These are phyloP conservation scores for Solanum megistacrolobum DNA, from an alignment of 257 asterid species.

Conservation along the genomic window DNA sequence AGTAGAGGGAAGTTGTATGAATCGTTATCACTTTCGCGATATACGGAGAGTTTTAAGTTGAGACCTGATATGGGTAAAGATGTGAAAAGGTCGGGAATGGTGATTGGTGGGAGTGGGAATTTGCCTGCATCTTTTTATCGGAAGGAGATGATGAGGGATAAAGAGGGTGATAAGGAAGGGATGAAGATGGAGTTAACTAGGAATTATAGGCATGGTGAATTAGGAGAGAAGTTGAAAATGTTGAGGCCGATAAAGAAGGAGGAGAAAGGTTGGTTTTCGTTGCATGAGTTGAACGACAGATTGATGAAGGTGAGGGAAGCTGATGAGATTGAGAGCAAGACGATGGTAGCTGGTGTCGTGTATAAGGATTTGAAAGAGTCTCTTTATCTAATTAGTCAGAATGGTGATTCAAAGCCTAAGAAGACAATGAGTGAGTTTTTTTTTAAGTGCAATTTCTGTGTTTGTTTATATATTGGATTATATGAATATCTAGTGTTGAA, in stretches of 20 bases:
- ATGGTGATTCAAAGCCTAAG: neutral
- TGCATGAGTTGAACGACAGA: conserved; percentile 60
- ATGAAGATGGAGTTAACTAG: conserved; percentile 4
- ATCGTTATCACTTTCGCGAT: neutral
- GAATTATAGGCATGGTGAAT: conserved; percentile 13
- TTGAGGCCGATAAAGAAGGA: conserved; percentile 52
- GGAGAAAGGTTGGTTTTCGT: conserved; percentile 53
- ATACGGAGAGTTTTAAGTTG: neutral
- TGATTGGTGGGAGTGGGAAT: conserved; percentile 1
- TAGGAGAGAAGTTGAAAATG: conserved; percentile 49
- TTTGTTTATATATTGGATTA: neutral
- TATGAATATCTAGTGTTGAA: neutral
- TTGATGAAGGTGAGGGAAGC: conserved; percentile 33
- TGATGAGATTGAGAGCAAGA: conserved; percentile 15
- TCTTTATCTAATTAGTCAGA: neutral
- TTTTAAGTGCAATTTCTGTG: neutral
- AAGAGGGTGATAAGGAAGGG: neutral
- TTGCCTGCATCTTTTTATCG: neutral
- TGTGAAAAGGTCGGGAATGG: neutral
- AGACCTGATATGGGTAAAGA: neutral
- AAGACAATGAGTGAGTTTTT: conserved; percentile 10
- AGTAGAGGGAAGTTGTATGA: neutral
- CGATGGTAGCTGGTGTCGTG: neutral
- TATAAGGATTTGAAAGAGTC: neutral
- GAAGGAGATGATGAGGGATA: conserved; percentile 8